Conservation (phyloP, 768 basidiomycete genomes). For the Leccinum subgranulosum region DNA sequence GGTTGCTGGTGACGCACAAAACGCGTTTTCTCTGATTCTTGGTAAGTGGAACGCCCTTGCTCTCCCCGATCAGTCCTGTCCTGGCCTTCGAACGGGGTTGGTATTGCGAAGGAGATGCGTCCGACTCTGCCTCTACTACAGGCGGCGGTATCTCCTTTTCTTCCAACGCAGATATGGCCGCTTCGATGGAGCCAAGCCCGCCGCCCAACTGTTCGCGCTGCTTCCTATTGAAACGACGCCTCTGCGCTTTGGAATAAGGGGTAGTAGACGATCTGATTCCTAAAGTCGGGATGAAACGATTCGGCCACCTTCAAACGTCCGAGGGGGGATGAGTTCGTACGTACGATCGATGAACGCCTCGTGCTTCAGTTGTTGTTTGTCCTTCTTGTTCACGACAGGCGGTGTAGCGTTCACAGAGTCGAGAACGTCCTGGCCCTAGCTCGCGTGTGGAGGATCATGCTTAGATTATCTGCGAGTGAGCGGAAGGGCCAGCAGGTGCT, state of each 20-base stretch:
- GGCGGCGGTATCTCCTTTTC: slow-evolving; percentile 26
- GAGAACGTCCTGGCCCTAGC: slow-evolving; percentile 46
- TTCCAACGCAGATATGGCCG: slow-evolving; percentile 54
- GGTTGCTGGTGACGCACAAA: slow-evolving; percentile 48
- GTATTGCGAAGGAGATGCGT: slow-evolving; percentile 17
- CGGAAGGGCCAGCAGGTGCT: slow-evolving; percentile 5
- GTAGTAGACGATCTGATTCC: slow-evolving; percentile 47
- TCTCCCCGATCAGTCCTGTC: slow-evolving; percentile 63
- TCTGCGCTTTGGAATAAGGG: slow-evolving; percentile 72
- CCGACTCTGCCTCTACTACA: slow-evolving; percentile 11
- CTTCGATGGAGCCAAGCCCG: slow-evolving; percentile 48
- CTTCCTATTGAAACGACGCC: slow-evolving; percentile 66
- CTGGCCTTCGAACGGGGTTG: slow-evolving; percentile 25
- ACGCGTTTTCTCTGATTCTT: slow-evolving; percentile 58
- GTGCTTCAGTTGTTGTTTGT: slow-evolving; percentile 61
- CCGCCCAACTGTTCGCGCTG: slow-evolving; percentile 57
- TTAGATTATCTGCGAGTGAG: neutral
- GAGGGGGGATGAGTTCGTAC: slow-evolving; percentile 7
- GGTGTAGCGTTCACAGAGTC: slow-evolving; percentile 31
- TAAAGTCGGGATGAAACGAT: slow-evolving; percentile 18
- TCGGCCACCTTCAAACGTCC: neutral
- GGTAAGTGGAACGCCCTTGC: slow-evolving; percentile 55
- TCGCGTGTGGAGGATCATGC: neutral
- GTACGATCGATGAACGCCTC: slow-evolving; percentile 68
- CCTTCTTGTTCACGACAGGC: slow-evolving; percentile 53